These are phyloP conservation scores for Ustilaginoidea virens DNA, from an alignment of 2,329 filamentous ascomycete species.

Conservation along the genomic window DNA sequence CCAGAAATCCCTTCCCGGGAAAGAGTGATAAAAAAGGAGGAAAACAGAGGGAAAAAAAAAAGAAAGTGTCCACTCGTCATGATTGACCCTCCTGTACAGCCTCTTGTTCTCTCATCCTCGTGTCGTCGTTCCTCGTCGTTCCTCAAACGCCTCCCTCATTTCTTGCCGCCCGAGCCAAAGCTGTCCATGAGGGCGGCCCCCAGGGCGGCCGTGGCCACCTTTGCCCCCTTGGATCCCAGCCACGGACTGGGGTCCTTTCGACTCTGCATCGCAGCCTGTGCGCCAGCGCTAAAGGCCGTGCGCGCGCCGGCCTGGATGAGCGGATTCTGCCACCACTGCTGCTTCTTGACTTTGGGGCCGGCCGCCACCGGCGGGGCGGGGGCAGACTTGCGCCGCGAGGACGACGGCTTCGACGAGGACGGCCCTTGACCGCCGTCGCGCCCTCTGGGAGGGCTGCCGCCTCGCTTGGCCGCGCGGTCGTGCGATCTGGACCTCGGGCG, in stretches of 20 bases:
- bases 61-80: too few species aligned
- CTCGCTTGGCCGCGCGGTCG: constrained; percentile 8
- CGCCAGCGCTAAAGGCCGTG: constrained; percentile 31
- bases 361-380: constrained; percentile 3
- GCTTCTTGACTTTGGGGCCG: constrained; percentile 13
- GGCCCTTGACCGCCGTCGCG: constrained; percentile 6
- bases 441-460: constrained; percentile 9
- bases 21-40: too few species aligned
- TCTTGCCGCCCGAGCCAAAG: too few species aligned
- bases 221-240: constrained; percentile 32
- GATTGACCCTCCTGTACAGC: too few species aligned
- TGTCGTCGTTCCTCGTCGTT: too few species aligned
- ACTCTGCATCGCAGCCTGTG: constrained; percentile 30
- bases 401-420: constrained; percentile 6
- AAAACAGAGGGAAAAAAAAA: too few species aligned
- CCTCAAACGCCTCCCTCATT: too few species aligned
- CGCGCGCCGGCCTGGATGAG: constrained; percentile 25
- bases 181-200: constrained; percentile 33
- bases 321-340: constrained; percentile 22
- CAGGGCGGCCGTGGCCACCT: constrained; percentile 31
- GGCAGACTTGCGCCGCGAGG: constrained; percentile 6
- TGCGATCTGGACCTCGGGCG: constrained; percentile 11
- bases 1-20: too few species aligned
- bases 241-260: constrained; percentile 29
- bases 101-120: too few species aligned